Evolutionary conservation across 495 filamentous ascomycete species (phyloP).

Genomic region (Neurospora sp.): DNA sequence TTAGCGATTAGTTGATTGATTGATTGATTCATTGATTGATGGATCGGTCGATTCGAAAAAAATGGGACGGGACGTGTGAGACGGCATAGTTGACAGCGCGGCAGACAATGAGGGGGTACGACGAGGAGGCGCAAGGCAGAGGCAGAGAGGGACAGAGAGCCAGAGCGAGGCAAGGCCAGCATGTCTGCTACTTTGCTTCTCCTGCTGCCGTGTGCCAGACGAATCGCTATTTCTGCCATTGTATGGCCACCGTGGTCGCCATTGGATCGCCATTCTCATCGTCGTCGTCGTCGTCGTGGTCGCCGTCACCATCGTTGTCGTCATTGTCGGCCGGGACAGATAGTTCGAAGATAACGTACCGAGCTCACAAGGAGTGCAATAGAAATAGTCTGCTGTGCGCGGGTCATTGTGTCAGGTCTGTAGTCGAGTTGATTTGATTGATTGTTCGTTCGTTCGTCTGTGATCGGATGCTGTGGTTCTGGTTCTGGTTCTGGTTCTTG

Average conservation of each 20-base stretch:
- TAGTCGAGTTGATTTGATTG: background rate
- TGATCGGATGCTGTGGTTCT: background rate
- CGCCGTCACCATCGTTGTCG: background rate
- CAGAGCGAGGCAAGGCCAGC: background rate
- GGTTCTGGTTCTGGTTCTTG: background rate
- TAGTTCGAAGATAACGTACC: conserved; percentile 32
- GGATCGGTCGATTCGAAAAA: background rate
- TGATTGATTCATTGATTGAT: too few species aligned
- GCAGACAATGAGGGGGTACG: background rate
- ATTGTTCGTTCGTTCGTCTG: background rate
- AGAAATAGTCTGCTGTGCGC: conserved; percentile 86
- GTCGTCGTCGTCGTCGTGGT: background rate
- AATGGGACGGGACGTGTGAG: background rate
- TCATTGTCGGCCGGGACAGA: background rate
- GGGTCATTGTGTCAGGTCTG: conserved; percentile 55
- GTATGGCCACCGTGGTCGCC: background rate
- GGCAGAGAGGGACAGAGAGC: background rate
- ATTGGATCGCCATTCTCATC: background rate
- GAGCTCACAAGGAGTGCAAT: conserved; percentile 78
- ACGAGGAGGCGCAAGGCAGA: background rate
- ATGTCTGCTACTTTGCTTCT: background rate
- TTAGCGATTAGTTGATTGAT: background rate
- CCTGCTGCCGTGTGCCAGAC: background rate
- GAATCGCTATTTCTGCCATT: background rate
- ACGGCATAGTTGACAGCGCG: background rate